Evolutionary conservation across 2,329 filamentous ascomycete species (phyloP).

Genomic region (Orbilia javanica): DNA sequence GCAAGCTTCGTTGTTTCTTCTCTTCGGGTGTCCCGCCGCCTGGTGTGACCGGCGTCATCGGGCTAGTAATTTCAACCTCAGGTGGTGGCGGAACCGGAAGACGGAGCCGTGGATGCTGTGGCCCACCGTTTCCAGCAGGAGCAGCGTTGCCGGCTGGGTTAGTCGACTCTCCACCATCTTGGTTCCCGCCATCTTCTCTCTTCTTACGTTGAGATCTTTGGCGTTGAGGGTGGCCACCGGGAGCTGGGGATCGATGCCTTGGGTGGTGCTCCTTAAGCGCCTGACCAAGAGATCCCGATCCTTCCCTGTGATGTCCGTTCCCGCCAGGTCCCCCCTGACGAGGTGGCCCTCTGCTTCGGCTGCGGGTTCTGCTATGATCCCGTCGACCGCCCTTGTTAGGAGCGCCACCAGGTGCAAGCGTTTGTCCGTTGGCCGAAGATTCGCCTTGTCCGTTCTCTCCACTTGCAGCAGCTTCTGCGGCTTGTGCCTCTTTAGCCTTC

Average conservation of each 20-base stretch:
- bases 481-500: conserved; percentile 85
- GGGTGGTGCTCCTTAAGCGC: conserved; percentile 54
- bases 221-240: conserved; percentile 59
- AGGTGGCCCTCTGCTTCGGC: conserved; percentile 66
- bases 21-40: conserved; percentile 69
- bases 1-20: conserved; percentile 91
- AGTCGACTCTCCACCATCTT: conserved; percentile 53
- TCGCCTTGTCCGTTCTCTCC: conserved; percentile 67
- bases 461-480: conserved; percentile 68
- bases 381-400: conserved; percentile 69
- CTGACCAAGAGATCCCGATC: conserved; percentile 52
- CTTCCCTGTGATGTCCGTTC: conserved; percentile 46
- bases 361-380: conserved; percentile 70
- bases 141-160: conserved; percentile 63
- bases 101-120: conserved; percentile 63
- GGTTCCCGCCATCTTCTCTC: conserved; percentile 51
- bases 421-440: conserved; percentile 64
- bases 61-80: conserved; percentile 62
- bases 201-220: conserved; percentile 63
- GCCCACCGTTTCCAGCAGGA: conserved; percentile 61
- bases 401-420: conserved; percentile 65
- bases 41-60: conserved; percentile 70
- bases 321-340: conserved; percentile 63
- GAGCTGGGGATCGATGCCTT: conserved; percentile 50
- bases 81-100: conserved; percentile 61